Evolutionary conservation across 805 yeast species (phyloP).

Genomic region (Ogataea allantospora): DNA sequence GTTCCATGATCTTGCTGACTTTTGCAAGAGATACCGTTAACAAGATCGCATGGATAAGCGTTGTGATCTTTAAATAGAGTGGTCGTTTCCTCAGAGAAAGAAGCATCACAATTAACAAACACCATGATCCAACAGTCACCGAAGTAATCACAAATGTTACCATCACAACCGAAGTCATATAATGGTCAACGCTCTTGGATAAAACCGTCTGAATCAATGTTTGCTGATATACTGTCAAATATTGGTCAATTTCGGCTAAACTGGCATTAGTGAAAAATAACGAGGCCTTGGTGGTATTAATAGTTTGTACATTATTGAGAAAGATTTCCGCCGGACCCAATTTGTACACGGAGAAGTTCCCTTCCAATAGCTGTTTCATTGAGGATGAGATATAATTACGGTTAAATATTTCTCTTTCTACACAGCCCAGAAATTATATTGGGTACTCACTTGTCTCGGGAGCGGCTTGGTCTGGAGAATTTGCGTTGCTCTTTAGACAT

Average conservation of each 20-base stretch:
- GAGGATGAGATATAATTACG: not conserved
- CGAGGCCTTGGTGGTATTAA: not conserved
- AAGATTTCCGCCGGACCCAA: conserved; percentile 9
- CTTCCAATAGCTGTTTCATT: not conserved
- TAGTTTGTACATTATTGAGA: too few relatives aligned
- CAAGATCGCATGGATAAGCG: conserved; percentile 53
- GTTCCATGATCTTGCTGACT: conserved; percentile 44
- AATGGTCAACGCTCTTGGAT: conserved; percentile 32
- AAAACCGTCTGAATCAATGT: conserved; percentile 37
- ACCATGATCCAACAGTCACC: conserved; percentile 65
- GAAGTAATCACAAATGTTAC: conserved; percentile 54
- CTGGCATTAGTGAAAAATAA: conserved; percentile 2
- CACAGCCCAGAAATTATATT: not conserved
- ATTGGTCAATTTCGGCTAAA: not conserved
- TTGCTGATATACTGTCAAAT: not conserved
- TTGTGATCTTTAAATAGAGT: conserved; percentile 51
- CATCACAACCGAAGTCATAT: conserved; percentile 38
- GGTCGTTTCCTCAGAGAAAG: conserved; percentile 61
- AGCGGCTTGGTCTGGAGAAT: conserved; percentile 8
- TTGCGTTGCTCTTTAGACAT: conserved; percentile 7
- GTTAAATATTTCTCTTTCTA: not conserved
- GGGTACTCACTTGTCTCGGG: conserved; percentile 1
- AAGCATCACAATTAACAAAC: conserved; percentile 56
- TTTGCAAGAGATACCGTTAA: conserved; percentile 50
- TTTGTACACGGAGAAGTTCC: conserved; percentile 11